Evolutionary conservation across 805 yeast species (phyloP).

Genomic region (Suhomyces pyralidae): DNA sequence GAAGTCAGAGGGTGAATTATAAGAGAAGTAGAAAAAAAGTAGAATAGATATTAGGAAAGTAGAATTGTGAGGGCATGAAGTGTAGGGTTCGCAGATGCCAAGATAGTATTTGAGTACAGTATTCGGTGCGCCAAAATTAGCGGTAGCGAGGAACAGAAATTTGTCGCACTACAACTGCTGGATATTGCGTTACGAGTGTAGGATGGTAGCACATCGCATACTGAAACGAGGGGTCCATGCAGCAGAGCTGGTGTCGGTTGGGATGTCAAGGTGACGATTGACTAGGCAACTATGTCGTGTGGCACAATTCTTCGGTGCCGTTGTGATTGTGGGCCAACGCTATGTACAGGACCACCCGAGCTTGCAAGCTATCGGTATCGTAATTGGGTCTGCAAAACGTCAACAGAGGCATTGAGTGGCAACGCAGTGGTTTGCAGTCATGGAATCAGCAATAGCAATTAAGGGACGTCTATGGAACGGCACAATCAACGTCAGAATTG

Average conservation of each 20-base stretch:
- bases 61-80: no score
- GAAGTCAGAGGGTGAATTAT: no score
- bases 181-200: background rate
- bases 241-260: background rate
- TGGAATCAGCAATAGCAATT: constrained; percentile 13
- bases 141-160: no score
- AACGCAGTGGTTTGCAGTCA: background rate
- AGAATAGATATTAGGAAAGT: no score
- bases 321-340: background rate
- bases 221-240: background rate
- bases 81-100: no score
- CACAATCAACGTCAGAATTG: constrained; percentile 37
- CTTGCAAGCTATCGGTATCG: background rate
- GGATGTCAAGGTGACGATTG: background rate
- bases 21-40: no score
- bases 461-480: constrained; percentile 54
- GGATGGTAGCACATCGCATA: background rate
- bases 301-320: background rate
- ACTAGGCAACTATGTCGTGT: background rate
- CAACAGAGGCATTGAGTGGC: background rate
- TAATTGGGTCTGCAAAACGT: background rate
- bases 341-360: background rate
- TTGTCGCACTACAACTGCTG: background rate
- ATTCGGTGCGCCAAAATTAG: no score
- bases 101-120: no score